Evolutionary conservation across 1,284 basidiomycete species (phyloP).

Genomic region (Ceratobasidium sp.): DNA sequence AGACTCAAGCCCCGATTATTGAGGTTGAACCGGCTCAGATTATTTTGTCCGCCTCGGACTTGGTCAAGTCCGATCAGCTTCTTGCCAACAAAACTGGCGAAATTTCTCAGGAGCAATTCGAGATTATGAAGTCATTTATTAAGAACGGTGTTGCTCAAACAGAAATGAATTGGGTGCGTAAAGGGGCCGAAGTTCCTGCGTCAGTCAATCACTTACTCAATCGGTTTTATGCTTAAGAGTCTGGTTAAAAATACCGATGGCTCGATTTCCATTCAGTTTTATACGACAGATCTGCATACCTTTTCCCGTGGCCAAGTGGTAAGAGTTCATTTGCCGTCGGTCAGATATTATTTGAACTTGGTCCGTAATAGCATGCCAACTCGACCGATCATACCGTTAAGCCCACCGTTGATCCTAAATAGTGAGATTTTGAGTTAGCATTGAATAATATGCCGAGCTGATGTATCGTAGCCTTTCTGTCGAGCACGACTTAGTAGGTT

Average conservation of each 20-base stretch:
- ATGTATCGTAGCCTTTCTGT: slow-evolving; percentile 29
- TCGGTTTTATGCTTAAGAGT: background rate
- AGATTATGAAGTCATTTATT: slow-evolving; percentile 28
- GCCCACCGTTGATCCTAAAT: slow-evolving; percentile 36
- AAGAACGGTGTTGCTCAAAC: slow-evolving; percentile 28
- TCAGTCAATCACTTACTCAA: background rate
- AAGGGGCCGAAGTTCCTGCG: background rate
- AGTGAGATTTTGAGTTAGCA: background rate
- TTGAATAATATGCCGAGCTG: background rate
- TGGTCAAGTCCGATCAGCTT: slow-evolving; percentile 34
- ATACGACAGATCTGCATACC: slow-evolving; percentile 38
- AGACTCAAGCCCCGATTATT: slow-evolving; percentile 41
- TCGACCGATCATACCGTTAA: slow-evolving; percentile 34
- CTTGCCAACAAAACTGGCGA: slow-evolving; percentile 29
- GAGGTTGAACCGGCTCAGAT: slow-evolving; percentile 38
- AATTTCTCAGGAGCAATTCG: slow-evolving; percentile 40
- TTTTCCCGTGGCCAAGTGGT: slow-evolving; percentile 37
- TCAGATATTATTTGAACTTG: too few species aligned
- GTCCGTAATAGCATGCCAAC: slow-evolving; percentile 22
- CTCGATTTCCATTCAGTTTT: slow-evolving; percentile 24
- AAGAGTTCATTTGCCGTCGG: background rate
- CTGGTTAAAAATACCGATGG: slow-evolving; percentile 34
- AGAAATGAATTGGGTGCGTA: slow-evolving; percentile 41
- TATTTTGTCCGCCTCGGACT: slow-evolving; percentile 30
- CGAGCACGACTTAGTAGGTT: slow-evolving; percentile 32